phyloP scores from a whole-genome alignment of 257 asterid genomes.

The Coffea canephora region DNA sequence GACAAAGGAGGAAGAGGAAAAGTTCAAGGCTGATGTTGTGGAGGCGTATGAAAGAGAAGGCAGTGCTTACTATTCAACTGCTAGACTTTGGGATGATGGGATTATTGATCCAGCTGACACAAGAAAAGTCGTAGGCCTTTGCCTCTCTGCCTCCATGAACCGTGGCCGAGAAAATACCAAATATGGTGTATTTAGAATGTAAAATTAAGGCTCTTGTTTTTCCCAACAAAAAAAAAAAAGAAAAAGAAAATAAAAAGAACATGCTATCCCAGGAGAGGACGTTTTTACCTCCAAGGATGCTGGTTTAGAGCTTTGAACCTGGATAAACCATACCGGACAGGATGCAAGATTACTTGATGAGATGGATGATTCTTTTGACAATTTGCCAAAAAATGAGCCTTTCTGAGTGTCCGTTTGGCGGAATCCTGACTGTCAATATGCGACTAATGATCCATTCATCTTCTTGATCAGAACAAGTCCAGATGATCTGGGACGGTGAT shows the following conservation, averaged over 20 bases:
- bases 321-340: background rate
- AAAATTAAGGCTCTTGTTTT: background rate
- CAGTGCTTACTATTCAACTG: slow-evolving; percentile 81
- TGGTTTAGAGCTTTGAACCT: background rate
- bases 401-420: background rate
- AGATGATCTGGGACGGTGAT: background rate
- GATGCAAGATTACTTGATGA: background rate
- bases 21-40: slow-evolving; percentile 62
- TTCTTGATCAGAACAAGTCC: background rate
- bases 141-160: slow-evolving; percentile 69
- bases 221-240: background rate
- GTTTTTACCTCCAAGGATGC: background rate
- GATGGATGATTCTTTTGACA: background rate
- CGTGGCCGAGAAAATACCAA: slow-evolving; percentile 60
- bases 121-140: slow-evolving; percentile 70
- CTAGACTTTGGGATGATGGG: slow-evolving; percentile 98
- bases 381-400: background rate
- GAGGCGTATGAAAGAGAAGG: slow-evolving; percentile 90
- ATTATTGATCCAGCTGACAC: slow-evolving; percentile 95
- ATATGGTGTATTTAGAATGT: slow-evolving; percentile 95
- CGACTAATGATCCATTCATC: background rate
- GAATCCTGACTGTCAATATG: background rate
- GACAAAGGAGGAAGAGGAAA: slow-evolving; percentile 86
- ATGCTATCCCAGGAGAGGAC: background rate
- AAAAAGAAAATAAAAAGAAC: too few species aligned